Evolutionary conservation across 1,284 basidiomycete genomes (phyloP), one percentile per base, ranked within the genome.

Genomic region (Ustilago trichophora): DNA sequence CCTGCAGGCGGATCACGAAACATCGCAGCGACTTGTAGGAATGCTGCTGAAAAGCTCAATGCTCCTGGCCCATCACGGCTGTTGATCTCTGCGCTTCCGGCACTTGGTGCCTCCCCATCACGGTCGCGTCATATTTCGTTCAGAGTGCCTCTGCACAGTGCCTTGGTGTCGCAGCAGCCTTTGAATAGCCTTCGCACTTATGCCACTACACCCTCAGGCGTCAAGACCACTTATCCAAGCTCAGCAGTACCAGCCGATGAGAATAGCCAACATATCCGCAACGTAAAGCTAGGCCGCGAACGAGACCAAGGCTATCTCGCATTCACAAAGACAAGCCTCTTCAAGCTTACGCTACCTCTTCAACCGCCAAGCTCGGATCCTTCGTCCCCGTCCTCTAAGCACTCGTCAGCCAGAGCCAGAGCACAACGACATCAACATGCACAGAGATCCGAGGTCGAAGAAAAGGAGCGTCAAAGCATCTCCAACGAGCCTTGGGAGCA

Each of bases 301-400:
- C 47, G 41, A 9, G 69, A 69, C 27, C 58, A 68, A 29, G 70
- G 75, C 42, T 75, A 76, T 43, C 65, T 76, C 13, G 67, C 72
- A 13, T 76, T 76, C 40, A 76, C 75, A 24, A 73, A 75, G 50
- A 59, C 73, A 16, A 73, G 71, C 13, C 73, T 76, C 34, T 76
- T 76, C 71, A 76, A 76, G 55, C 57, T 72, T 18, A 72, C 70
- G 1, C 47, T 72, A 3, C 70, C 70, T 2, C 50, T 72, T 11
- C 59, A 53, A 21, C 67, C 70, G 8, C 66, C 65, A 16, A 60
- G 66, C 26, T 35, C 56, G 3, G 60, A 64, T 27, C 58, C 65
- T 1, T 6, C 25, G 10, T 70, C 63, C 6, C 49, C 50, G 11
- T 43, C 70, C 8, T 72, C 66, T 26, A 72, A 60, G 25, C 22